A percentile compares a stretch with the other conserved stretches of the same genome.
Evolutionary conservation across 192 early-diverging fungal species (phyloP).

Genomic region (Dissophora ornata): DNA sequence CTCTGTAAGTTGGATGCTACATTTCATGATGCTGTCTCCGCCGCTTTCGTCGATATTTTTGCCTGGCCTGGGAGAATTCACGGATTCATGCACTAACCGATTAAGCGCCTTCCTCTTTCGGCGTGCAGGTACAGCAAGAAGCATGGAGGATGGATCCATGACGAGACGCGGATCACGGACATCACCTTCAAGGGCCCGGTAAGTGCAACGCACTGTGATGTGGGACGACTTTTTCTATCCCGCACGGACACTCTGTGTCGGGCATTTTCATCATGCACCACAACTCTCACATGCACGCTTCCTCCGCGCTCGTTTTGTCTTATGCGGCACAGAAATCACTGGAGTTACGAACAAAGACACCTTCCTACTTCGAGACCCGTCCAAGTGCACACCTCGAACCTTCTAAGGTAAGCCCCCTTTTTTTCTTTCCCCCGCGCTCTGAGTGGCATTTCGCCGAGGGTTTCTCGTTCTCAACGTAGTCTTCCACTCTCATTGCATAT

Average conservation of each 20-base stretch:
- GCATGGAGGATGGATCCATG: conserved; percentile 53
- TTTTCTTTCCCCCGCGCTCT: neutral
- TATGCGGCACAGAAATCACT: conserved; percentile 22
- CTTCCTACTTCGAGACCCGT: conserved; percentile 29
- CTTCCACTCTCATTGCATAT: neutral
- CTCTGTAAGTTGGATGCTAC: conserved; percentile 32
- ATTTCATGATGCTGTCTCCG: neutral
- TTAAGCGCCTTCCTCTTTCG: neutral
- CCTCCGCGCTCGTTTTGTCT: neutral
- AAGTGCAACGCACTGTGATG: conserved; percentile 9
- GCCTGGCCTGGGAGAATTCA: too few relatives aligned
- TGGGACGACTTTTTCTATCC: neutral
- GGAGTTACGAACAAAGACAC: conserved; percentile 42
- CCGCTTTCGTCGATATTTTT: neutral
- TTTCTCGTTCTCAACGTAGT: neutral
- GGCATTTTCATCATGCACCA: neutral
- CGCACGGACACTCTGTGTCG: neutral
- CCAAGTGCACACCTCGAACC: conserved; percentile 22
- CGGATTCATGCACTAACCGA: too few relatives aligned
- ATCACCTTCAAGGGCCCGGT: conserved; percentile 41
- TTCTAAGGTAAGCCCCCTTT: conserved; percentile 23
- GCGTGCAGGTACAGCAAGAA: conserved; percentile 43
- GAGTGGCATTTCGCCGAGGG: too few relatives aligned
- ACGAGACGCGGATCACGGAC: conserved; percentile 29
- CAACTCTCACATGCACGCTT: neutral